Percentiles rank a stretch among this genome's conserved stretches.
These are phyloP conservation scores for Immersiella caudata DNA, from an alignment of 495 filamentous ascomycete species.

Conservation along the genomic window DNA sequence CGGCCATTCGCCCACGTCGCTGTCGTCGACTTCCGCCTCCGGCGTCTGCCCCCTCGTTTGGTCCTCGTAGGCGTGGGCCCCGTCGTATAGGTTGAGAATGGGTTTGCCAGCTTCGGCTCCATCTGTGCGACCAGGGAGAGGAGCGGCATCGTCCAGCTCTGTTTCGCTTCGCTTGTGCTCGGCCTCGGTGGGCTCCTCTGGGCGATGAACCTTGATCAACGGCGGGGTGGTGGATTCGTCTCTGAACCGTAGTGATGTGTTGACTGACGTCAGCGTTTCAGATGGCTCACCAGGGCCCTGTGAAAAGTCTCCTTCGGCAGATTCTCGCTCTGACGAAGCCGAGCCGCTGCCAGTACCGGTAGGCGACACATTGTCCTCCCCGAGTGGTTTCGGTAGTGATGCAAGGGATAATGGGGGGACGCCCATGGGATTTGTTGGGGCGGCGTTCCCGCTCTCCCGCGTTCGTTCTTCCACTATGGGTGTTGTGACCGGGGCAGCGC, in stretches of 20 bases:
- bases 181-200: constrained; percentile 19
- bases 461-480: neutral
- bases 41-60: neutral
- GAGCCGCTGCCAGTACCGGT: neutral
- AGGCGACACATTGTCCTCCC: neutral
- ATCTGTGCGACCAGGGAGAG: neutral
- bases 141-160: neutral
- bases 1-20: constrained; percentile 2
- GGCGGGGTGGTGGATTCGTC: constrained; percentile 23
- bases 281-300: constrained; percentile 7
- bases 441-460: neutral
- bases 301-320: constrained; percentile 12
- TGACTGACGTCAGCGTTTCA: constrained; percentile 16
- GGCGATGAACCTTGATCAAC: constrained; percentile 29
- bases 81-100: constrained; percentile 3
- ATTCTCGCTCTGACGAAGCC: neutral
- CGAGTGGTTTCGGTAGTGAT: neutral
- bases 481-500: neutral
- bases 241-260: constrained; percentile 9
- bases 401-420: neutral
- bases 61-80: constrained; percentile 2
- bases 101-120: neutral
- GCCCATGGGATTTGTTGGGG: neutral
- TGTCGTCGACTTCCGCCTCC: neutral
- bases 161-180: too few relatives aligned